These are phyloP conservation scores for Colletotrichum orchidophilum DNA, from an alignment of 2,329 filamentous ascomycete genomes.

Conservation along the genomic window DNA sequence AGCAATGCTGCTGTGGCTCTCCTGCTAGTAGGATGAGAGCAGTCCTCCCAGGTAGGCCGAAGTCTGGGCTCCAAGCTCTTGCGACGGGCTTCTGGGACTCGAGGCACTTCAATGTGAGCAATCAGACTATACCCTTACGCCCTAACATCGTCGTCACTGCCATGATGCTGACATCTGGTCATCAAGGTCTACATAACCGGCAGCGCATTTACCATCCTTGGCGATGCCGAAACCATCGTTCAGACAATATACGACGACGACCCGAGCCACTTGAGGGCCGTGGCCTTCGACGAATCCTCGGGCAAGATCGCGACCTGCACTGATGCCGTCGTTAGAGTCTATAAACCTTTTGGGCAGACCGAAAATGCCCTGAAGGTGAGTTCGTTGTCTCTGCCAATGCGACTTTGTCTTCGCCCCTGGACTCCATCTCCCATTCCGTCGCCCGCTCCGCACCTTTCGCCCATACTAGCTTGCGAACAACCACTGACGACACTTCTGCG, in stretches of 20 bases:
- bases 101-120: constrained; percentile 75
- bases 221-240: constrained; percentile 76
- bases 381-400: not conserved
- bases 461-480: not conserved
- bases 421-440: not conserved
- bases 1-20: constrained; percentile 24
- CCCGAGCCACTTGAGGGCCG: constrained; percentile 72
- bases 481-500: not conserved
- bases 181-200: constrained; percentile 87
- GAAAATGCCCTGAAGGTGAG: constrained; percentile 79
- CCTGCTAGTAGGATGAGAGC: constrained; percentile 72
- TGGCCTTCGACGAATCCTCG: constrained; percentile 81
- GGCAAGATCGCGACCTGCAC: constrained; percentile 88
- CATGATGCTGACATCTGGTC: constrained; percentile 16
- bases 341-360: constrained; percentile 76
- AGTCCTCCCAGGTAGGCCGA: constrained; percentile 82
- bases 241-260: constrained; percentile 93
- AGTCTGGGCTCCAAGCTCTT: constrained; percentile 80
- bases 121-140: not conserved
- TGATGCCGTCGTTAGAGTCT: constrained; percentile 74
- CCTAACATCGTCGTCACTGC: constrained; percentile 7
- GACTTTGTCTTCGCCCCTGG: not conserved
- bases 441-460: not conserved
- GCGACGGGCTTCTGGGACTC: constrained; percentile 78
- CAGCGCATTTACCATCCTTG: constrained; percentile 85